A percentile compares a stretch with the other conserved stretches of the same genome.
Conservation (phyloP, 805 yeast genomes). For the Candida ascalaphidarum region DNA sequence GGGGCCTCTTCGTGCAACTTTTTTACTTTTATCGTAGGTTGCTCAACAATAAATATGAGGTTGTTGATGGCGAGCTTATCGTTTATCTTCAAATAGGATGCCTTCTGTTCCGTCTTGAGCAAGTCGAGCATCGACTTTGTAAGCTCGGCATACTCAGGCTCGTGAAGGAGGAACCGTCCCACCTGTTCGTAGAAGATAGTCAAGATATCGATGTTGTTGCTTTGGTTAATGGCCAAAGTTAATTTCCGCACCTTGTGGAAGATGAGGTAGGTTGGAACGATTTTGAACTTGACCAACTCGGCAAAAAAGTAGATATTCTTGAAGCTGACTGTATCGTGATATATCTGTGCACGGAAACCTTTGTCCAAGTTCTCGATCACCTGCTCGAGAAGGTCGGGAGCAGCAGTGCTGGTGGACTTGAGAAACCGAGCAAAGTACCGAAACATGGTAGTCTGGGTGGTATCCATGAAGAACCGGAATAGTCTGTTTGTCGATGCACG, state of each 20-base stretch:
- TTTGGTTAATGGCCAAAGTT: conserved; percentile 40
- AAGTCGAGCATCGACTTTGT: conserved; percentile 59
- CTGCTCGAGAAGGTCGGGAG: conserved; percentile 45
- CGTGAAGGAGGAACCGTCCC: conserved; percentile 56
- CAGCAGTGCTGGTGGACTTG: conserved; percentile 43
- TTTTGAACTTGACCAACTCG: conserved; percentile 69
- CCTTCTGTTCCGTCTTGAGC: conserved; percentile 41
- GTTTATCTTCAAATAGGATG: conserved; percentile 40
- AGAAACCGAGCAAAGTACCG: conserved; percentile 58
- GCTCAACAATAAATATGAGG: conserved; percentile 45
- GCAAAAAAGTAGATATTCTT: conserved; percentile 54
- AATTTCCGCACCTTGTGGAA: conserved; percentile 66
- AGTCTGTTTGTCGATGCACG: conserved; percentile 65
- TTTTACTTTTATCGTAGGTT: conserved; percentile 37
- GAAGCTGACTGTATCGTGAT: conserved; percentile 44
- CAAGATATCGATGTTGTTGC: conserved; percentile 61
- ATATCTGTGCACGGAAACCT: conserved; percentile 52
- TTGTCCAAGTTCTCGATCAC: conserved; percentile 47
- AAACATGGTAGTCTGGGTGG: conserved; percentile 36
- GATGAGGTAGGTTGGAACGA: conserved; percentile 61
- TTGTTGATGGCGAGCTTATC: conserved; percentile 53
- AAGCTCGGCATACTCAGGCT: conserved; percentile 45
- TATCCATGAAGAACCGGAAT: conserved; percentile 44
- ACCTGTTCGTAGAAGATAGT: conserved; percentile 65
- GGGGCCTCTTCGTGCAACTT: not conserved